Conservation (phyloP, 1,284 basidiomycete genomes). For the Cryptococcus jaspeensis region DNA sequence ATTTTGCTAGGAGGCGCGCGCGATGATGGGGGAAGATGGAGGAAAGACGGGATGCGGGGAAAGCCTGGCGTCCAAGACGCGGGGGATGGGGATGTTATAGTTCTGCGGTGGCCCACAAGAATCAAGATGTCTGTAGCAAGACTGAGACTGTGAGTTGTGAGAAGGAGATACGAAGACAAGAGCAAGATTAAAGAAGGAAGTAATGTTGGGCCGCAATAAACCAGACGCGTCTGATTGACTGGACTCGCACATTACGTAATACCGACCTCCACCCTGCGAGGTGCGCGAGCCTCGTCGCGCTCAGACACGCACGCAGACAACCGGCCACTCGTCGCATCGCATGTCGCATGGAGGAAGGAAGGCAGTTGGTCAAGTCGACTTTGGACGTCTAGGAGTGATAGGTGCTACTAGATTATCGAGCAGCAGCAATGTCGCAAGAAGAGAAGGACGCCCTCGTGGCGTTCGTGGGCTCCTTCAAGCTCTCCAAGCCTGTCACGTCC, state of each 20-base stretch:
- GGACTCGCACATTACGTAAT: conserved; percentile 2
- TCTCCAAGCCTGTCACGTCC: conserved; percentile 29
- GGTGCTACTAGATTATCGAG: not conserved
- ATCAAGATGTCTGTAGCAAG: no score
- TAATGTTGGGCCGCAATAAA: not conserved
- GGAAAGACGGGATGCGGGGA: no score
- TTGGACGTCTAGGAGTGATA: not conserved
- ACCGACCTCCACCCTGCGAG: conserved; percentile 10
- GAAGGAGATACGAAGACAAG: no score
- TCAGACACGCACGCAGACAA: not conserved
- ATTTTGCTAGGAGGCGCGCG: not conserved
- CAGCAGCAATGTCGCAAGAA: conserved; percentile 23
- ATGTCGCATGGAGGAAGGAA: not conserved
- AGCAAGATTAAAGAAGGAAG: no score
- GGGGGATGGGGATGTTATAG: no score
- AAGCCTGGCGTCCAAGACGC: no score
- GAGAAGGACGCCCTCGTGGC: conserved; percentile 48
- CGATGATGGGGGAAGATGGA: no score
- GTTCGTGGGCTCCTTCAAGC: conserved; percentile 44
- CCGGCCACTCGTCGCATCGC: not conserved
- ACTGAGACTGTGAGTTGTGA: no score
- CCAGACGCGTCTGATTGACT: conserved; percentile 1
- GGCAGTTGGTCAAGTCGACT: not conserved
- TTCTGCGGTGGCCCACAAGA: no score
- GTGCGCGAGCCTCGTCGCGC: not conserved